Percentiles rank a stretch among this genome's conserved stretches.
Evolutionary conservation across 768 basidiomycete genomes (phyloP).

Genomic region (Trametes meyenii): DNA sequence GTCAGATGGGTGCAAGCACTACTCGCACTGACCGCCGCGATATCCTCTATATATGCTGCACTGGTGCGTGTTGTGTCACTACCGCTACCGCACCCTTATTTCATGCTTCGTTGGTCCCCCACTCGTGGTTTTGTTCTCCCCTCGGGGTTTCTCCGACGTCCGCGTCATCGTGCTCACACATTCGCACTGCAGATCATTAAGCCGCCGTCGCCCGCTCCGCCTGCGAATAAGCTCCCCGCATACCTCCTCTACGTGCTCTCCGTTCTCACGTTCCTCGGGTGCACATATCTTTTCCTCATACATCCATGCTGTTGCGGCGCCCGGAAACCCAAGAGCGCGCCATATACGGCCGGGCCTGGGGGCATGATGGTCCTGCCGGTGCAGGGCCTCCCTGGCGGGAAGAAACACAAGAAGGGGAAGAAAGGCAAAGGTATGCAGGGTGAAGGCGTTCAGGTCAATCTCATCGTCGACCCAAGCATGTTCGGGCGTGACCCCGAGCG

Average conservation of each 20-base stretch:
- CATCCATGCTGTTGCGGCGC: constrained; percentile 57
- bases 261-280: constrained; percentile 50
- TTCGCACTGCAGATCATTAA: constrained; percentile 52
- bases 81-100: background rate
- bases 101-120: background rate
- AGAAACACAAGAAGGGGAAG: constrained; percentile 47
- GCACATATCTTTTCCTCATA: constrained; percentile 59
- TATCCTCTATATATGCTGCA: constrained; percentile 65
- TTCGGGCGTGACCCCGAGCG: constrained; percentile 39
- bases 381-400: constrained; percentile 49
- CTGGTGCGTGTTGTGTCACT: constrained; percentile 44
- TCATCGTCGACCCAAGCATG: constrained; percentile 69
- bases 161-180: constrained; percentile 2
- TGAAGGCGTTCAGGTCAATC: constrained; percentile 66
- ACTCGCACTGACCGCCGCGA: constrained; percentile 52
- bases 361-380: constrained; percentile 70
- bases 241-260: constrained; percentile 62
- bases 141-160: background rate
- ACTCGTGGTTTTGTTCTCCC: background rate
- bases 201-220: constrained; percentile 51
- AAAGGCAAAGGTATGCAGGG: constrained; percentile 35
- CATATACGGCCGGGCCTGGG: constrained; percentile 27
- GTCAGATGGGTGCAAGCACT: constrained; percentile 51
- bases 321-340: constrained; percentile 28
- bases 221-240: constrained; percentile 55